Base-by-base conservation (phyloP, 495 filamentous ascomycete genomes). In the Glonium stellatum region DNA sequence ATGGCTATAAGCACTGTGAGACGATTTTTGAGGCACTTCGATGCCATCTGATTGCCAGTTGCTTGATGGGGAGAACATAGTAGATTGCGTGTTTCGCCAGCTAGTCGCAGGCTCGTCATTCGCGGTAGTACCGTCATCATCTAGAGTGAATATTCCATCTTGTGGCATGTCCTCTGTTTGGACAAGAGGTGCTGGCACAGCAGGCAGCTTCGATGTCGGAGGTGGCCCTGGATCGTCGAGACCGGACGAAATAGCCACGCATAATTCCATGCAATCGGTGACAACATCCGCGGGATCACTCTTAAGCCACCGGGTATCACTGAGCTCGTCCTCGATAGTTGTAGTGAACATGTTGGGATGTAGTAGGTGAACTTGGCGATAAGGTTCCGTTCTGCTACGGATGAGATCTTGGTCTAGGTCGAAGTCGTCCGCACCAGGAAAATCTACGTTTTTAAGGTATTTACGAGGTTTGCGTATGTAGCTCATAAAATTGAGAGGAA, bases 401-500 rank as follows among this genome's bases (percentile, higher is more conserved):
- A 90, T 86, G n/a, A 87, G 81, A 27, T 78, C 80, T 37, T 86
- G 84, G 58, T 87, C 82, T 9, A 90, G 78, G 63, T 90, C 87
- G 46, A 89, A 77, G 46, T 86, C 83, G 27, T 89, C 83, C 21
- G 80, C 79, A 53, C 82, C 82, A 37, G 80, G 70, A 57, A 81
- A 81, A 49, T 84, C 76, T 6, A 80, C 79, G 64, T 84, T 80
- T 41, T 85, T 81, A 1, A 90, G 72, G 59, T 84, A 89, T 65
- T 83, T 79, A 37, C 87, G 80, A 2, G 87, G 87, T 63, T 90
- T 89, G 23, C 86, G 78, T 48, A 90, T 85, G 71, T 87, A 90
- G 63, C 82, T 82, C 76, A 85, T 80, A 68, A 90, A 85, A 67
- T 89, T 89, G 59, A 88, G 80, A n/a, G 87, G 87, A 61, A 90